Evolutionary conservation across 2,329 filamentous ascomycete species (phyloP).

Genomic region (Paramyrothecium roridum): DNA sequence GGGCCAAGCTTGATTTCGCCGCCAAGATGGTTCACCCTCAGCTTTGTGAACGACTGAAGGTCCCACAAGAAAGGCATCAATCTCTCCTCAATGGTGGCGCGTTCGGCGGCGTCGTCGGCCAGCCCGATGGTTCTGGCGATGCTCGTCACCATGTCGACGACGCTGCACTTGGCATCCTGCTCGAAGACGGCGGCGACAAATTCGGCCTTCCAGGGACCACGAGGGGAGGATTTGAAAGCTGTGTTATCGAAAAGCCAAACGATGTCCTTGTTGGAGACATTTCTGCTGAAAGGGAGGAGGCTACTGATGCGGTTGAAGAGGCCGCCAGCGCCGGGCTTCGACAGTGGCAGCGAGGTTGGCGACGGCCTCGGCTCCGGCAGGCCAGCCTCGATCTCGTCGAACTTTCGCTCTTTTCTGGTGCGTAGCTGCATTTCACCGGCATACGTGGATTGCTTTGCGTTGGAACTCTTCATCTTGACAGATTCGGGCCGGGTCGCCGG

Average conservation of each 20-base stretch:
- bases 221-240: constrained; percentile 58
- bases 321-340: constrained; percentile 22
- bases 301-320: constrained; percentile 48
- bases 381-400: constrained; percentile 46
- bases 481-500: constrained; percentile 3
- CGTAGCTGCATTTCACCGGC: constrained; percentile 45
- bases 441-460: constrained; percentile 19
- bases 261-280: constrained; percentile 62
- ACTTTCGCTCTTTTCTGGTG: constrained; percentile 45
- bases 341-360: constrained; percentile 22
- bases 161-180: constrained; percentile 62
- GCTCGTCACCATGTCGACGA: constrained; percentile 66
- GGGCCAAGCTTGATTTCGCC: constrained; percentile 59
- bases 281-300: constrained; percentile 55
- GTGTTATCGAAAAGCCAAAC: constrained; percentile 93
- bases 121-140: constrained; percentile 69
- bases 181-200: constrained; percentile 82
- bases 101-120: constrained; percentile 54
- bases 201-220: constrained; percentile 70
- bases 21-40: constrained; percentile 59
- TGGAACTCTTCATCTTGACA: constrained; percentile 18
- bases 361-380: constrained; percentile 32
- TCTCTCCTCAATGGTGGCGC: constrained; percentile 60
- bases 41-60: constrained; percentile 65
- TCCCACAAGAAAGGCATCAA: constrained; percentile 77